Base-by-base conservation (phyloP, 257 asterid genomes). In the Gentiana straminea region DNA sequence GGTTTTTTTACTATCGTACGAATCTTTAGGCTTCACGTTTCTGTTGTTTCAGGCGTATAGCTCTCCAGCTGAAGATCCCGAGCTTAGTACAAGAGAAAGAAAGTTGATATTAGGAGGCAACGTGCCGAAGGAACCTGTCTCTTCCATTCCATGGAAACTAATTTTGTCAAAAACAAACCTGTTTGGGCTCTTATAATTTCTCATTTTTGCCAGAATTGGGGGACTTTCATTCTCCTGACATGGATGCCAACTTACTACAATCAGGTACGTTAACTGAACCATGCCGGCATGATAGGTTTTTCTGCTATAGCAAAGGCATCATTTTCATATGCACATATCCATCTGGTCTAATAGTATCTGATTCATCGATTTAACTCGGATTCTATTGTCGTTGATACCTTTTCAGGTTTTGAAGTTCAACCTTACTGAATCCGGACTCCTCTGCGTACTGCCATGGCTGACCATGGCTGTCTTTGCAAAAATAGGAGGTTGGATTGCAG, bases 121-220 rank as follows among this genome's bases (percentile, higher is more conserved):
- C 64, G 37, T 61, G 39, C 64, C 89, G 5, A 80, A 75, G 70
- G 89, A 88, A 73, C 86, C 94, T 5, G 98, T 85, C 64, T 4
- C 94, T 41, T 68, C 61, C 70, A 85, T 92, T 68, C 99, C 99
- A 51, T 88, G 99, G 99, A 85, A 74, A 75, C 77, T 75, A 64
- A 88, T 92, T 67, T 76, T 88, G 52, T 78, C 97, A 4, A 91
- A 87, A 74, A 86, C 83, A 55, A 24, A 24, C 88, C 98, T 64
- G 98, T 91, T 49, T 91, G 98, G 98, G 98, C 98, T 77, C 95
- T 91, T 77, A 91, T 91, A 52, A 68, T 84, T 77, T 87, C 97
- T 71, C 97, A 92, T 71, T 92, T 92, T 81, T 92, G 99, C 68
- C 99, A 88, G 66, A 92, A 92, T 57, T 92, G 99, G 99, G 99